Base-by-base conservation (phyloP, 371 early-diverging fungal genomes). In the Lichtheimia ramosa region DNA sequence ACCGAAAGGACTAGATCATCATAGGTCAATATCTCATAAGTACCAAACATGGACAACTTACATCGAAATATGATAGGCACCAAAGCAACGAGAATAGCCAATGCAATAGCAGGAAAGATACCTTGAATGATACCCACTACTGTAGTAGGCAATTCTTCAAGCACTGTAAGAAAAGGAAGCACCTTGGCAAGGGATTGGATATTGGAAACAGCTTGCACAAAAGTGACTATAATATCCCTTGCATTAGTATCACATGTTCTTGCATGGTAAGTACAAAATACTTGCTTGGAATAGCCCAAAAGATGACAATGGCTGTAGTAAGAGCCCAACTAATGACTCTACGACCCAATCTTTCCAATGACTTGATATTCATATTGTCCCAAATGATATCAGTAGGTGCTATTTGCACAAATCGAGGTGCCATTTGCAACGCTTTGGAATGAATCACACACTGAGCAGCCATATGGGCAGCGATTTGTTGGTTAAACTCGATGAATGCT, bases 401-500 rank as follows among this genome's bases (percentile, higher is more conserved):
- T 51, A 93, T 83, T 28, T 88, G 83, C 14, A 83, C 71, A 57
- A 80, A 80, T 39, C 88, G 83, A 46, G 87, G 83, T 21, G 78
- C 77, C 91, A 92, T 90, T 10, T 74, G 74, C 60, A 86, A 73
- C 16, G 91, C 87, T n/a, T 68, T 71, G 43, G 86, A 79, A 63
- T 88, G 82, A 13, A 89, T 74, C 21, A 91, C 77, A 1, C 86
- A 79, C 63, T 90, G 89, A n/a, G 85, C 86, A 10, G 94, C 93
- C 82, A 91, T 84, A 59, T 95, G 96, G 12, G 94, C 89, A 16
- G 87, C 88, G 16, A 88, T 77, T 61, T 91, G 91, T 63, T 85
- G 82, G 57, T 86, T 81, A 70, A 95, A 95, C 53, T 88, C 84
- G 25, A 95, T 86, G 71, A 94, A 94, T 5, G 89, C 93, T 27